These are phyloP conservation scores for Gossypium gossypioides DNA, from an alignment of 441 rosid genomes.

Conservation along the genomic window DNA sequence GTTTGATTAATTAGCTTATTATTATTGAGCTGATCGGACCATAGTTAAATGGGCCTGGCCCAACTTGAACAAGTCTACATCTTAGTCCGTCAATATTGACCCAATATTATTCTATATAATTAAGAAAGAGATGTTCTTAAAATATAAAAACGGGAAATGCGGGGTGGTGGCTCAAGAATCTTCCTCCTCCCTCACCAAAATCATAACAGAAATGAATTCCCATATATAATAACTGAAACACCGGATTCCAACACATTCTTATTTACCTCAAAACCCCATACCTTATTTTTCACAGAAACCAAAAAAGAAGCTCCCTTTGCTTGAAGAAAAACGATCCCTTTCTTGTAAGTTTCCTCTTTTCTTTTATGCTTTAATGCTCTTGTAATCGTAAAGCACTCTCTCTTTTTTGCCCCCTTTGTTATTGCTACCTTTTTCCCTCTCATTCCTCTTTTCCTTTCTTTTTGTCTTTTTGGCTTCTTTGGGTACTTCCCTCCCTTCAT, in stretches of 20 bases:
- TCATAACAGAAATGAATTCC: not conserved
- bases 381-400: slow-evolving; percentile 24
- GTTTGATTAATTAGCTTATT: no score
- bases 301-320: slow-evolving; percentile 35
- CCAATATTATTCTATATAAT: not conserved
- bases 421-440: not conserved
- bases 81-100: not conserved
- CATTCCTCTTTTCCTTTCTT: not conserved
- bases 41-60: not conserved
- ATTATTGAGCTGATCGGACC: no score
- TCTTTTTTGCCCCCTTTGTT: slow-evolving; percentile 16
- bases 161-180: not conserved
- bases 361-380: not conserved
- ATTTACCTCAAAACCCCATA: slow-evolving; percentile 18
- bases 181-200: not conserved
- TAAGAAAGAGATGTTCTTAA: not conserved
- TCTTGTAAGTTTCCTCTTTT: slow-evolving; percentile 48
- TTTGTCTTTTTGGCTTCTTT: slow-evolving; percentile 13
- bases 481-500: slow-evolving; percentile 17
- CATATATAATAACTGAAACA: not conserved
- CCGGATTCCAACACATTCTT: slow-evolving; percentile 3
- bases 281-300: not conserved
- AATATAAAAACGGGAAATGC: not conserved
- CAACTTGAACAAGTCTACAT: not conserved
- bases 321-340: slow-evolving; percentile 50